phyloP scores from a whole-genome alignment of 441 rosid species.

The Flueggea neowawraea region DNA sequence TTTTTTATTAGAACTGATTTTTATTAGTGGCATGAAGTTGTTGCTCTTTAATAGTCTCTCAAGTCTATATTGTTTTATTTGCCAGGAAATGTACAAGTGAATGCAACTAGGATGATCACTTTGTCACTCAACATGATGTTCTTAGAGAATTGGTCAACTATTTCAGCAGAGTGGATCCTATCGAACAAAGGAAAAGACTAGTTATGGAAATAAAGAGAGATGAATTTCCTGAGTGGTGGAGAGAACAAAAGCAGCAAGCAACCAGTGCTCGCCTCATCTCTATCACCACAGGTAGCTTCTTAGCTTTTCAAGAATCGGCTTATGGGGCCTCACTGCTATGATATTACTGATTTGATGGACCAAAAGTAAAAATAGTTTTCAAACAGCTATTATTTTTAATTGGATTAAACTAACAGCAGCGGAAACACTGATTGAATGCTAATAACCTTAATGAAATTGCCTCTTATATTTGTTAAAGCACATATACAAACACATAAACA shows the following conservation, averaged over 20 bases:
- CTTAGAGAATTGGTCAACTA: conserved; percentile 50
- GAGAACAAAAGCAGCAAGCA: conserved; percentile 13
- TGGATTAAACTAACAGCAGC: too few species aligned
- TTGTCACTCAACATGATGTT: conserved; percentile 56
- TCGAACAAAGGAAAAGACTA: conserved; percentile 29
- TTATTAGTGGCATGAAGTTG: too few species aligned
- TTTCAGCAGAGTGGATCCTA: conserved; percentile 13
- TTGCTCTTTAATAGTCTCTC: too few species aligned
- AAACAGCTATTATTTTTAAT: too few species aligned
- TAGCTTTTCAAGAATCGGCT: background rate
- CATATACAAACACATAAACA: too few species aligned
- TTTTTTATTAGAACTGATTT: too few species aligned
- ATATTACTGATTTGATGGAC: too few species aligned
- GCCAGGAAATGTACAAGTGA: conserved; percentile 32
- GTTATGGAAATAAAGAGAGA: conserved; percentile 30
- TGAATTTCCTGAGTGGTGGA: conserved; percentile 45
- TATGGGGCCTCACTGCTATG: too few species aligned
- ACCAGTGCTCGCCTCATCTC: conserved; percentile 39
- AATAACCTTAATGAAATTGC: too few species aligned
- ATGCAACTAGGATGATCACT: conserved; percentile 39
- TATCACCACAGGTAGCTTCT: conserved; percentile 43
- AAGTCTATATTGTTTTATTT: background rate
- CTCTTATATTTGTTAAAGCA: too few species aligned
- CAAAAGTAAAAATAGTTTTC: too few species aligned
- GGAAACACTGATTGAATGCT: too few species aligned